Conservation (phyloP, 2,329 filamentous ascomycete genomes). For the Diaporthe eres region DNA sequence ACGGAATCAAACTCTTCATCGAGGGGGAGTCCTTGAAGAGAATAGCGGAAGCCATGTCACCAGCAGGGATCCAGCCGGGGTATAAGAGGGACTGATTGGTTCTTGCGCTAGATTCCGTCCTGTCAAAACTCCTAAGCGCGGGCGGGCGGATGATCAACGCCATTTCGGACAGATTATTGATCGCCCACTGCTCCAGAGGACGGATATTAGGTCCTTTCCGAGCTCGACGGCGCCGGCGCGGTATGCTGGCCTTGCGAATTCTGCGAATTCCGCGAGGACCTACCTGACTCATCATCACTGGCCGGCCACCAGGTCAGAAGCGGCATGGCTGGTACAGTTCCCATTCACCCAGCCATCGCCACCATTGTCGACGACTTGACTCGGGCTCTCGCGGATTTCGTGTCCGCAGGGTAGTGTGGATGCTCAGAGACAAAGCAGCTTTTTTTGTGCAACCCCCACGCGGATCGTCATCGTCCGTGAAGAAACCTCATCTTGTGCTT, state of each 20-base stretch:
- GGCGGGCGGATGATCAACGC: slow-evolving; percentile 29
- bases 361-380: not conserved
- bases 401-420: not conserved
- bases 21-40: slow-evolving; percentile 10
- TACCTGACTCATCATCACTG: not conserved
- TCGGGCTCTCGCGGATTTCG: slow-evolving; percentile 2
- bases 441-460: slow-evolving; percentile 16
- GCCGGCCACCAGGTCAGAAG: not conserved
- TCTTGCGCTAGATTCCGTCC: slow-evolving; percentile 30
- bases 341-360: not conserved
- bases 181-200: slow-evolving; percentile 18
- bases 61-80: slow-evolving; percentile 21
- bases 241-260: not conserved
- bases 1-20: not conserved
- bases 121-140: slow-evolving; percentile 31
- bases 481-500: slow-evolving; percentile 1
- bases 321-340: not conserved
- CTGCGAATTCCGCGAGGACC: not conserved
- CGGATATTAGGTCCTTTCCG: slow-evolving; percentile 28
- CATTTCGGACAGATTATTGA: slow-evolving; percentile 32
- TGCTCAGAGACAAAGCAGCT: not conserved
- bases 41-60: not conserved
- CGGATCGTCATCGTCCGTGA: slow-evolving; percentile 17
- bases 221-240: slow-evolving; percentile 24
- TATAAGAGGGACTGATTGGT: not conserved